Conservation (phyloP, 768 basidiomycete genomes). For the Guyanaporus albipodus region DNA sequence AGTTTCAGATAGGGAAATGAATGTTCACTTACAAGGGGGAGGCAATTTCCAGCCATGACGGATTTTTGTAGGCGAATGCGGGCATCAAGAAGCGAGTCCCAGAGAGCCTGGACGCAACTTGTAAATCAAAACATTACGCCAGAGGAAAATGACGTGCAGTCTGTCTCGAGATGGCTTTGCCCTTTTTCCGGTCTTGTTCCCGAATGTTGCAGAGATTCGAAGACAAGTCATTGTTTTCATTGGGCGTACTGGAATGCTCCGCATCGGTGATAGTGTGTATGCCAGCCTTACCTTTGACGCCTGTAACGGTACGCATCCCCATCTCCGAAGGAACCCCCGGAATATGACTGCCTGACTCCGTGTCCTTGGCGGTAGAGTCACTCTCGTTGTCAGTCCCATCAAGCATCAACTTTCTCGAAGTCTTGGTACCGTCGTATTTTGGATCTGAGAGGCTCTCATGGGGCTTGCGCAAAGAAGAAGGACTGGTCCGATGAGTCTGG, state of each 20-base stretch:
- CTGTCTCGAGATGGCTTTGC: constrained; percentile 78
- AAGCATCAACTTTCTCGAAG: constrained; percentile 55
- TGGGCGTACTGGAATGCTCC: not conserved
- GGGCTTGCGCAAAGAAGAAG: constrained; percentile 62
- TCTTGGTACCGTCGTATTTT: constrained; percentile 73
- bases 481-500: constrained; percentile 38
- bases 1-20: not conserved
- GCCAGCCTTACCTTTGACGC: constrained; percentile 8
- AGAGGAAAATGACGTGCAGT: constrained; percentile 50
- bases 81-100: constrained; percentile 86
- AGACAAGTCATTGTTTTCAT: constrained; percentile 41
- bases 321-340: constrained; percentile 13
- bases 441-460: constrained; percentile 66
- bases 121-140: constrained; percentile 1
- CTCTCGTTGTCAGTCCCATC: constrained; percentile 29
- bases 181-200: constrained; percentile 75
- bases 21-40: constrained; percentile 53
- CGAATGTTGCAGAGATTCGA: constrained; percentile 53
- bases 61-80: constrained; percentile 90
- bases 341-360: constrained; percentile 21
- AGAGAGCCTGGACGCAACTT: constrained; percentile 53
- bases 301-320: constrained; percentile 3
- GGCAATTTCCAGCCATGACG: constrained; percentile 54
- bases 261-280: constrained; percentile 10
- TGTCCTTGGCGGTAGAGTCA: constrained; percentile 7